Percentiles rank a stretch among this genome's conserved stretches.
These are phyloP conservation scores for Rubia yunnanensis DNA, from an alignment of 257 asterid species.

Conservation along the genomic window DNA sequence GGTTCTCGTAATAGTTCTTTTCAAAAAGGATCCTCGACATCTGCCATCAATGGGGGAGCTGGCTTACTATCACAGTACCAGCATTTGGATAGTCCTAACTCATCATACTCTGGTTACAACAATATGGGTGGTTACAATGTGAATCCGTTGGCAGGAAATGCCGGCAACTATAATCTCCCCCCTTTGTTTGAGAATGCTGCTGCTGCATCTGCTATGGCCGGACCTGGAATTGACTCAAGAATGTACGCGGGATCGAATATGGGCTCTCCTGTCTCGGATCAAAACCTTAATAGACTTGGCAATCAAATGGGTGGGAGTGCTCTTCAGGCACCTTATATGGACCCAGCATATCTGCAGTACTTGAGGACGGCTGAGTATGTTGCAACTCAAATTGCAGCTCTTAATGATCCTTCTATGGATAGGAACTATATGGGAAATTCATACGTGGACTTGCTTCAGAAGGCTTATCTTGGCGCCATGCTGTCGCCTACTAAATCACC, in stretches of 20 bases:
- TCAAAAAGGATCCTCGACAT: slow-evolving; percentile 48
- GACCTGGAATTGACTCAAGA: slow-evolving; percentile 73
- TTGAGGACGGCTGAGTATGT: slow-evolving; percentile 65
- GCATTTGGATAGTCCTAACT: slow-evolving; percentile 69
- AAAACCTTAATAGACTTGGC: slow-evolving; percentile 46
- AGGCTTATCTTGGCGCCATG: slow-evolving; percentile 63
- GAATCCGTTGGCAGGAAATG: slow-evolving; percentile 65
- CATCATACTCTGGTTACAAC: slow-evolving; percentile 51
- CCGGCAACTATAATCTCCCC: slow-evolving; percentile 61
- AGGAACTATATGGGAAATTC: slow-evolving; percentile 59
- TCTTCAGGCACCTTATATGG: slow-evolving; percentile 48
- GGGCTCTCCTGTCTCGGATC: slow-evolving; percentile 47
- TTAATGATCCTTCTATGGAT: slow-evolving; percentile 59
- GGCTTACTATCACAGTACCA: slow-evolving; percentile 52
- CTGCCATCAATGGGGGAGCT: slow-evolving; percentile 40
- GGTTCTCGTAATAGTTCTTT: slow-evolving; percentile 38
- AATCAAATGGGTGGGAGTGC: slow-evolving; percentile 55
- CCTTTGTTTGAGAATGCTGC: slow-evolving; percentile 96
- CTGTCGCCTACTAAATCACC: slow-evolving; percentile 70
- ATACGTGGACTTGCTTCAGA: slow-evolving; percentile 70
- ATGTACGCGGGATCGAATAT: slow-evolving; percentile 57
- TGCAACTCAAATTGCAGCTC: slow-evolving; percentile 48
- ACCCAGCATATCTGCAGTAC: slow-evolving; percentile 76
- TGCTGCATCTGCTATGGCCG: slow-evolving; percentile 71
- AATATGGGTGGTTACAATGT: slow-evolving; percentile 55